These are phyloP conservation scores for Eucalyptus cladocalyx DNA, from an alignment of 345 rosid genomes.

Conservation along the genomic window DNA sequence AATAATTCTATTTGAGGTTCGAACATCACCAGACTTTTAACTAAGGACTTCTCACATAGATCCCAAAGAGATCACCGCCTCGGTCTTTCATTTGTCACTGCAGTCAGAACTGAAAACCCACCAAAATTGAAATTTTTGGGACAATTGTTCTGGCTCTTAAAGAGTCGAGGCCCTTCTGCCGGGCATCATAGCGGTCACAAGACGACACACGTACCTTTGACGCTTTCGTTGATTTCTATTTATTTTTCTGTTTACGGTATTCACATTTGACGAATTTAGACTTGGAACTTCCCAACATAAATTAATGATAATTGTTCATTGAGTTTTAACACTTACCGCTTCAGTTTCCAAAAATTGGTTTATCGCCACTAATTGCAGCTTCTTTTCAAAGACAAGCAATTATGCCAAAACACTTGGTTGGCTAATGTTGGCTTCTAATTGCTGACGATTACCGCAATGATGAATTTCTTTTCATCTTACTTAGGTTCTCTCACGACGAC, in stretches of 20 bases:
- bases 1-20: background rate
- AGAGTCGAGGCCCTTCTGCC: background rate
- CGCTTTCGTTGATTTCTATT: background rate
- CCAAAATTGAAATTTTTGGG: background rate
- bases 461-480: too few species aligned
- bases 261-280: background rate
- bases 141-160: background rate
- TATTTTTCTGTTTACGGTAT: too few species aligned
- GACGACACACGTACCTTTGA: background rate
- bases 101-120: background rate
- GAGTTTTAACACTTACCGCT: background rate
- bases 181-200: background rate
- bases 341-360: background rate
- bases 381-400: background rate
- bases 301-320: background rate
- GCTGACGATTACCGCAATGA: too few species aligned
- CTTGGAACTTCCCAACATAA: background rate
- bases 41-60: background rate
- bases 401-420: background rate
- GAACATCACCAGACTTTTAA: background rate
- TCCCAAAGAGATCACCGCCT: background rate
- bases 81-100: background rate
- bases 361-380: background rate
- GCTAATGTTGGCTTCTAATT: too few species aligned
- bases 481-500: too few species aligned